Evolutionary conservation across 2,329 filamentous ascomycete species (phyloP), one percentile per base, ranked within the genome.

Genomic region (Apiospora aurea): DNA sequence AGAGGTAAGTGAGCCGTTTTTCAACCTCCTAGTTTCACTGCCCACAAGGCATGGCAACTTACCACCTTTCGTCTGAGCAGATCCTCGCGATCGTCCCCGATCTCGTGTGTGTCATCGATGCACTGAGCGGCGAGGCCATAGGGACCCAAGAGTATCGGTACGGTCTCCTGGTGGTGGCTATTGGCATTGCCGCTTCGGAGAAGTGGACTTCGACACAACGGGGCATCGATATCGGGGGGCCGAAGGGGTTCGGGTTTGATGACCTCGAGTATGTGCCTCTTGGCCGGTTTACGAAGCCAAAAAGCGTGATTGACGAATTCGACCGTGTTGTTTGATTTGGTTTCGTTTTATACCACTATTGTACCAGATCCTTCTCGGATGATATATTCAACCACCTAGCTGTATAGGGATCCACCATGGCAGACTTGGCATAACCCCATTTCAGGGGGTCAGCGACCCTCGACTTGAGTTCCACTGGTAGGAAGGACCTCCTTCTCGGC

Each of bases 101-200:
- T 71, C 78, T 91, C 10, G 87, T 90, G 69, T 82, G 84, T 0
- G 82, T 90, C 8, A 84, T 90, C 21, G 88, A 90, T 71, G 84
- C 86, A 6, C 86, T 88, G 73, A 88, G 86, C 13, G 88, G 88
- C 43, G 84, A 88, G 74, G 88, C 87, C 0, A 81, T 90, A 10
- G 88, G 88, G 0, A 88, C 86, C 0, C 88, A 86, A 0, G 88
- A 90, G 75, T 90, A 89, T 73, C 78, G 86, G 14, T 88, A 88
- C 72, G 87, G 87, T 1, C 76, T 88, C 46, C 78, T 86, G 14
- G 87, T 88, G 16, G 81, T 84, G 26, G 85, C 88, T 0, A 74
- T 88, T 16, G 86, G 84, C 4, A 83, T 86, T 57, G 77, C 85
- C 1, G 83, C 84, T 1, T 83, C 82, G 67, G 82, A 86, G 64